Evolutionary conservation across 1,139 yeast species (phyloP).

Genomic region (Geotrichum restrictum): DNA sequence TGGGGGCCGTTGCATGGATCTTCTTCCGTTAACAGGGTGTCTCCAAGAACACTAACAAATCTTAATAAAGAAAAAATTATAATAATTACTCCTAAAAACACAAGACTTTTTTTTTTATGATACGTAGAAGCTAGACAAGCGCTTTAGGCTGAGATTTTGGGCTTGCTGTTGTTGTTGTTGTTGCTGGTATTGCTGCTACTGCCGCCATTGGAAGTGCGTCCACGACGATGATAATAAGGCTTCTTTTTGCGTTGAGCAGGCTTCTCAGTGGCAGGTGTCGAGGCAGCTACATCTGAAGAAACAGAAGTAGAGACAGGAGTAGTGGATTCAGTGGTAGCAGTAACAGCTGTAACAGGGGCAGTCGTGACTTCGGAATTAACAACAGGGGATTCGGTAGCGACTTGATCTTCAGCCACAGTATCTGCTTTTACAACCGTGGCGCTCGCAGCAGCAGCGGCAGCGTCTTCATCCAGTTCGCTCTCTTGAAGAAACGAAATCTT

Average conservation of each 20-base stretch:
- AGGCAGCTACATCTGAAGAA: background rate
- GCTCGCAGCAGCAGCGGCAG: conserved; percentile 20
- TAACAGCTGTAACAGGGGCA: background rate
- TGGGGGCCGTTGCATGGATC: conserved; percentile 4
- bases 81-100: background rate
- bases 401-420: too few relatives aligned
- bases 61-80: background rate
- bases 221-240: conserved; percentile 2
- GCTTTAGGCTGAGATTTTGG: conserved; percentile 4
- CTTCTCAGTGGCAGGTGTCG: conserved; percentile 4
- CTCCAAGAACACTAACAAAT: conserved; percentile 36
- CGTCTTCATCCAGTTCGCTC: conserved; percentile 21
- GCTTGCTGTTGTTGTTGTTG: background rate
- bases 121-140: background rate
- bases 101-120: background rate
- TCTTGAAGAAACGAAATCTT: conserved; percentile 17
- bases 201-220: background rate
- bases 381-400: background rate
- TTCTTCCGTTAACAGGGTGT: conserved; percentile 28
- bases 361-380: background rate
- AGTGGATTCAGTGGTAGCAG: conserved; percentile 4
- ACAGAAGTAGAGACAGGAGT: background rate
- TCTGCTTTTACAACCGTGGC: conserved; percentile 17
- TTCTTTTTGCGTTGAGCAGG: conserved; percentile 7
- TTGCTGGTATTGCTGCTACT: background rate